phyloP scores from a whole-genome alignment of 805 yeast species.

The Debaryomyces tyrocola region DNA sequence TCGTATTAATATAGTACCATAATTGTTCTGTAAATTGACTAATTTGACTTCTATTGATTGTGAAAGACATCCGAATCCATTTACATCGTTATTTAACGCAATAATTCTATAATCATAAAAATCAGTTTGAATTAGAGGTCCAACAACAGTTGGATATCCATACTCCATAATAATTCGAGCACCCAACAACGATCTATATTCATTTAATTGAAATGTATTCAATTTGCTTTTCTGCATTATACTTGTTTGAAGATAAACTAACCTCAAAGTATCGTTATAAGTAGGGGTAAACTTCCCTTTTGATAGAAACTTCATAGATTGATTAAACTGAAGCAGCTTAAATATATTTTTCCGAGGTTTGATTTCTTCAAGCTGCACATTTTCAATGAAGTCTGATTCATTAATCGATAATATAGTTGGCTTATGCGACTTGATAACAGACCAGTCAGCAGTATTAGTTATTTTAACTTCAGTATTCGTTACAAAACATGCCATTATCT shows the following conservation, averaged over 20 bases:
- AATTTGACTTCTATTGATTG: constrained; percentile 63
- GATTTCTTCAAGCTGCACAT: constrained; percentile 14
- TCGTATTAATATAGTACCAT: constrained; percentile 55
- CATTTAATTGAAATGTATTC: constrained; percentile 32
- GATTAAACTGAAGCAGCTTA: constrained; percentile 24
- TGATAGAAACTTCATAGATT: constrained; percentile 45
- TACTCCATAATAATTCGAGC: constrained; percentile 54
- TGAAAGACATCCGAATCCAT: constrained; percentile 56
- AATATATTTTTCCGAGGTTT: constrained; percentile 7
- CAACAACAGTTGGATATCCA: constrained; percentile 46
- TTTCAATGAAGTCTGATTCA: constrained; percentile 19
- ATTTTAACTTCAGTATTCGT: constrained; percentile 26
- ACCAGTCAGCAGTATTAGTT: constrained; percentile 9
- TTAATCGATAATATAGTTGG: constrained; percentile 32
- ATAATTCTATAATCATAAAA: constrained; percentile 57
- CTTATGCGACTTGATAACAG: constrained; percentile 9
- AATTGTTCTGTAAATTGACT: constrained; percentile 31
- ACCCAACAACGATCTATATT: constrained; percentile 45
- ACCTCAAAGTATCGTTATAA: constrained; percentile 30
- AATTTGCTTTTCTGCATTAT: constrained; percentile 15
- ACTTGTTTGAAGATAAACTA: constrained; percentile 41
- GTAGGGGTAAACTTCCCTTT: constrained; percentile 46
- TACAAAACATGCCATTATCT: constrained; percentile 41
- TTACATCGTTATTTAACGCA: constrained; percentile 15
- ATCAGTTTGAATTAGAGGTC: constrained; percentile 61